These are phyloP conservation scores for Lactifluus piperatus DNA, from an alignment of 768 basidiomycete genomes.

Conservation along the genomic window DNA sequence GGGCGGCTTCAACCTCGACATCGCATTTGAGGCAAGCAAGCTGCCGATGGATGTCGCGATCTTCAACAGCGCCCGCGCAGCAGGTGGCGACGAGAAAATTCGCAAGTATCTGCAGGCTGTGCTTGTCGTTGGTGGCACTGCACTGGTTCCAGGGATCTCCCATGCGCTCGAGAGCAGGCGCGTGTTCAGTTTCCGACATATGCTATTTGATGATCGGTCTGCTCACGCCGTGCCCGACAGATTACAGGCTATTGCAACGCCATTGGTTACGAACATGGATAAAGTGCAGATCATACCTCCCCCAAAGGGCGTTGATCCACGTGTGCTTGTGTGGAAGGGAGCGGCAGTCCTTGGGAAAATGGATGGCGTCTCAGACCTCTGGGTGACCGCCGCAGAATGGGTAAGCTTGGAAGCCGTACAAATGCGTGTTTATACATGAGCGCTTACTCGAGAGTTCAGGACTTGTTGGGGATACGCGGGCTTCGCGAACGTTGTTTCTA, in stretches of 20 bases:
- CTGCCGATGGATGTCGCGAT: slow-evolving; percentile 89
- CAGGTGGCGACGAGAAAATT: slow-evolving; percentile 82
- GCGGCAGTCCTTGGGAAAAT: slow-evolving; percentile 86
- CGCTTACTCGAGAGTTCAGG: slow-evolving; percentile 34
- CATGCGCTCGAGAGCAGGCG: slow-evolving; percentile 86
- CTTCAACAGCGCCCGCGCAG: slow-evolving; percentile 84
- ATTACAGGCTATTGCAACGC: slow-evolving; percentile 76
- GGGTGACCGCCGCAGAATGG: slow-evolving; percentile 86
- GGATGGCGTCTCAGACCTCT: slow-evolving; percentile 83
- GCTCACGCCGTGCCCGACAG: slow-evolving; percentile 28
- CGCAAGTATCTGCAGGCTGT: slow-evolving; percentile 85
- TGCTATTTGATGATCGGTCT: not conserved
- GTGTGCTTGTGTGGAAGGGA: slow-evolving; percentile 91
- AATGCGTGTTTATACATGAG: not conserved
- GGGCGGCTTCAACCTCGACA: slow-evolving; percentile 52
- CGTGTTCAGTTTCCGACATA: slow-evolving; percentile 15
- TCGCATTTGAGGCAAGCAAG: slow-evolving; percentile 79
- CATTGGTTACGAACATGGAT: slow-evolving; percentile 75
- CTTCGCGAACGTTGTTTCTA: slow-evolving; percentile 79
- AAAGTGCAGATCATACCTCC: slow-evolving; percentile 90
- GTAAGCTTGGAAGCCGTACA: slow-evolving; percentile 33
- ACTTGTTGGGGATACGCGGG: slow-evolving; percentile 69
- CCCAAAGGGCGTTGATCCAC: slow-evolving; percentile 85
- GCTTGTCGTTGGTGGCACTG: slow-evolving; percentile 79
- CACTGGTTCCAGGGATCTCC: slow-evolving; percentile 70